Base-by-base conservation (phyloP, 225 moss, liverwort and hornwort species). In the Ulota crispa region DNA sequence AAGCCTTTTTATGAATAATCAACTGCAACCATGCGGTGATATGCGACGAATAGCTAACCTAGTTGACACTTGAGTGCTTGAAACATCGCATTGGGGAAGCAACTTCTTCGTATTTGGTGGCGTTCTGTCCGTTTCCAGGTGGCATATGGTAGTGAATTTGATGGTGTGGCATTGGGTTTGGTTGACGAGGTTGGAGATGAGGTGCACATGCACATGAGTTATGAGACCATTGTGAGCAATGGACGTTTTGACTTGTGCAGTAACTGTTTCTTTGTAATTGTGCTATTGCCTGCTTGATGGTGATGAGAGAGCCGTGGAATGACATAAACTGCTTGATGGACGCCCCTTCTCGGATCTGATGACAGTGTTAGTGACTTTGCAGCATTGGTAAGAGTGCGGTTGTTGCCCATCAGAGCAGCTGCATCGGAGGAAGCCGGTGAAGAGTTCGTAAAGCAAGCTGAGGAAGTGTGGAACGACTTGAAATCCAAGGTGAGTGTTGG, bases 391-490 rank as follows among this genome's bases (percentile, higher is more conserved):
- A 78, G 64, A 70, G 62, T 69, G 55, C 67, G 30, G 61, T 68
- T 88, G 68, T 83, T 92, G 36, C 84, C 88, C 42, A 89, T 91
- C 74, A 82, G 78, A 73, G 94, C 94, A 39, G 85, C 80, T 27
- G 87, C 95, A 26, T 86, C 90, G 3, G 93, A 94, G 34, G 87
- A 88, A 41, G 73, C 86, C 31, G 32, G 86, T 54, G 43, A 88
- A 72, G 93, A 95, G 50, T 66, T 84, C 16, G 12, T 83, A 36
- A 94, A 93, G 83, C 90, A 93, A 84, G 59, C 91, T n/a, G 91
- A 95, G 57, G 94, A 93, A 63, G 36, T 93, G 11, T 67, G 91
- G 12, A 77, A 83, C 37, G 93, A 95, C 52, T 82, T 91, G 63
- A 94, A 95, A 83, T 64, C 85, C 24, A 95, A 89, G 93, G 94